phyloP scores from a whole-genome alignment of 2,329 filamentous ascomycete genomes.

The Colletotrichum eremochloae region DNA sequence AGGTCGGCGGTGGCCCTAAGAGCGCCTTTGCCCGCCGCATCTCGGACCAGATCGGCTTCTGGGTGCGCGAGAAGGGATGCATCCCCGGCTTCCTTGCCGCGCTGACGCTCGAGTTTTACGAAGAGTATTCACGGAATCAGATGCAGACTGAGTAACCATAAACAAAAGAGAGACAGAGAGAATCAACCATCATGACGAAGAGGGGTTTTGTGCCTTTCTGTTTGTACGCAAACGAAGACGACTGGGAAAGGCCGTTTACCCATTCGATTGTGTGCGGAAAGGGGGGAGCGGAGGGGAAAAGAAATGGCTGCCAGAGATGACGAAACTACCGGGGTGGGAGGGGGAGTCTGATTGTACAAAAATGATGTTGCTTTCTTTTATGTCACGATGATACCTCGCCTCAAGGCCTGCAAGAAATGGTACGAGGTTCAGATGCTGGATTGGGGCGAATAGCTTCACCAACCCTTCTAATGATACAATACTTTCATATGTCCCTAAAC shows the following conservation, averaged over 20 bases:
- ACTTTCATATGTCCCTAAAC: not conserved
- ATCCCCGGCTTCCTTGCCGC: slow-evolving; percentile 95
- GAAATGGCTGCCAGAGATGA: not conserved
- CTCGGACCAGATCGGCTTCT: slow-evolving; percentile 89
- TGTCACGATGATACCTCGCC: slow-evolving; percentile 38
- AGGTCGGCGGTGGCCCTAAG: slow-evolving; percentile 90
- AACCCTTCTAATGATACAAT: slow-evolving; percentile 11
- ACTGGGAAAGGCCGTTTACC: not conserved
- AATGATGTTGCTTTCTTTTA: slow-evolving; percentile 7
- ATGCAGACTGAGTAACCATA: slow-evolving; percentile 18
- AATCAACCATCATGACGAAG: not conserved
- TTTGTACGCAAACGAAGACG: not conserved
- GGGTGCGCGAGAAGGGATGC: slow-evolving; percentile 93
- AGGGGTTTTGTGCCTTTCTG: not conserved
- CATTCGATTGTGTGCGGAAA: not conserved
- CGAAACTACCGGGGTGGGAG: not conserved
- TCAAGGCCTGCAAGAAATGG: slow-evolving; percentile 10
- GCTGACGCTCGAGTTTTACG: slow-evolving; percentile 92
- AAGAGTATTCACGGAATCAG: slow-evolving; percentile 66
- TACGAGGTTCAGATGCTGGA: slow-evolving; percentile 24
- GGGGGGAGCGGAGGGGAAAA: not conserved
- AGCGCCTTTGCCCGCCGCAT: slow-evolving; percentile 90
- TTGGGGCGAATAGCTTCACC: slow-evolving; percentile 12
- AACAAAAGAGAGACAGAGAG: not conserved
- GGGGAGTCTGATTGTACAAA: not conserved